phyloP scores from a whole-genome alignment of 768 basidiomycete genomes.

The Tubosaeta brunneosetosa region DNA sequence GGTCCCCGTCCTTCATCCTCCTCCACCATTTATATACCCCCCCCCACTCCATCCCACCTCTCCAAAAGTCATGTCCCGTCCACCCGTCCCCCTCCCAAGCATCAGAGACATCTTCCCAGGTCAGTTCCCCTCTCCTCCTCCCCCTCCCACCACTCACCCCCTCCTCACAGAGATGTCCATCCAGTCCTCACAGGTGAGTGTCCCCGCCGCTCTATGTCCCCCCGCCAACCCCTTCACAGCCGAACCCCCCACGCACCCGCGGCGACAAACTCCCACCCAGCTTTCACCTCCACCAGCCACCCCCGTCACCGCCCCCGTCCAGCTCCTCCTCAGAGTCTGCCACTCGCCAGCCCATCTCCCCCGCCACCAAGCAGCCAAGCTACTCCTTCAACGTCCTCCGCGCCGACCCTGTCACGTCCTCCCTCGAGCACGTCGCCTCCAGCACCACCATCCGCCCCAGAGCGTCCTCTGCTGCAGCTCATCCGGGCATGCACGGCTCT shows the following conservation, averaged over 20 bases:
- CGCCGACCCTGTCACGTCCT: constrained; percentile 38
- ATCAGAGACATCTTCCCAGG: constrained; percentile 57
- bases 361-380: constrained; percentile 10
- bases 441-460: constrained; percentile 37
- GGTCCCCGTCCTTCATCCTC: constrained; percentile 15
- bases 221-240: no score
- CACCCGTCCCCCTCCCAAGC: constrained; percentile 38
- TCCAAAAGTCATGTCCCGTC: constrained; percentile 19
- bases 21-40: not conserved
- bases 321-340: constrained; percentile 28
- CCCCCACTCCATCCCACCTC: not conserved
- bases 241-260: no score
- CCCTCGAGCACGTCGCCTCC: constrained; percentile 42
- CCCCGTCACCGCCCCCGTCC: constrained; percentile 24
- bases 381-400: constrained; percentile 45
- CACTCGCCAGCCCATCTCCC: not conserved
- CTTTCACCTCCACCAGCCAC: not conserved
- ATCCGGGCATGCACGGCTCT: constrained; percentile 30
- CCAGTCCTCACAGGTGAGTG: not conserved
- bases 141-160: not conserved
- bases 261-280: not conserved
- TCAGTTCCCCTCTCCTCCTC: constrained; percentile 13
- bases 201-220: not conserved
- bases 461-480: constrained; percentile 10
- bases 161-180: not conserved